Base-by-base conservation (phyloP, 2,329 filamentous ascomycete species). In the Septoria petroselini region DNA sequence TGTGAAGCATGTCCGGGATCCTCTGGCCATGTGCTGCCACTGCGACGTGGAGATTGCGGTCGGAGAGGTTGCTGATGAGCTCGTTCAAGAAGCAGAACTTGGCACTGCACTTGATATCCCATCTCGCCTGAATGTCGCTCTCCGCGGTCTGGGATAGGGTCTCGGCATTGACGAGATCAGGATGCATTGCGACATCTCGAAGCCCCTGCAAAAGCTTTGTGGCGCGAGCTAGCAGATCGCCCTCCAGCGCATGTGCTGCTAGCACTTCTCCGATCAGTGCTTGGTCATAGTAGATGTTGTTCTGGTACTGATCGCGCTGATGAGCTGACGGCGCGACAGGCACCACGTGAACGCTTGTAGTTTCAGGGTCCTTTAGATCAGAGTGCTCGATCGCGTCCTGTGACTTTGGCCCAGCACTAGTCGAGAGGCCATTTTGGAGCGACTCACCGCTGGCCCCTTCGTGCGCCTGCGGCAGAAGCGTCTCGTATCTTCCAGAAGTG, bases 21-120 rank as follows among this genome's bases (percentile, higher is more conserved):
- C 59, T 55, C 4, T 61, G 60, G 7, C 62, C 62, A 17, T 57
- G 50, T 7, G 62, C 60, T 12, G 68, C 52, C 2, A 71, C 52
- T 1, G 61, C 64, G 21, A 71, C 41, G 18, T 54, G 45, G 59
- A 64, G 12, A 54, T 54, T 33, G 58, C 50, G 23, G 50, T 46
- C 42, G 6, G 60, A 58, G 2, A 70, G 37, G 6, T 49, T 48
- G 1, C 64, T 55, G 2, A 71, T 43, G 2, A 71, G 52, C 15
- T 61, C 53, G 12, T 62, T 56, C 12, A 71, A 42, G 44, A 71
- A 71, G 3, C 54, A 53, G 42, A 71, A 71, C 46, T 71, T 71
- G 4, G 60, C 54, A 34, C 68, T 70, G 48, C 60, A 64, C 12
- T 61, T 55, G 11, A 61, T 52, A 30, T 67, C 64, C 68, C 68